Evolutionary conservation across 805 yeast species (phyloP).

Genomic region (Kluyveromyces nonfermentans): DNA sequence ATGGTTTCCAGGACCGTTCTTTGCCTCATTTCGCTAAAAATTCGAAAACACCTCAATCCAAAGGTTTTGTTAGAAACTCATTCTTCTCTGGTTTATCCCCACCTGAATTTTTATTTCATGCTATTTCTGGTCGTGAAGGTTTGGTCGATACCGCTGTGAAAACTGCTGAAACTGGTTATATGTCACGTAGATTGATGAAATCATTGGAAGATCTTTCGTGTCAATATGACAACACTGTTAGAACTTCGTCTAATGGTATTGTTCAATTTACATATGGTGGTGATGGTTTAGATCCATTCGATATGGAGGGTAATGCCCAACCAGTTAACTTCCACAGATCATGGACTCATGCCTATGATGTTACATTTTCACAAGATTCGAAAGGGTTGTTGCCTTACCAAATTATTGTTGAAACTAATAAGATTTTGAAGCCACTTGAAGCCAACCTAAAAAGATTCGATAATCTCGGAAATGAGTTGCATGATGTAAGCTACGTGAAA

Average conservation of each 20-base stretch:
- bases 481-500: conserved; percentile 36
- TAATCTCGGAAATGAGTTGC: conserved; percentile 51
- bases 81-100: conserved; percentile 91
- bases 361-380: conserved; percentile 52
- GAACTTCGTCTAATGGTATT: conserved; percentile 92
- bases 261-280: conserved; percentile 98
- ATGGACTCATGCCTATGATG: conserved; percentile 84
- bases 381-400: conserved; percentile 61
- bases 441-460: conserved; percentile 54
- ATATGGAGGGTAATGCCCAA: conserved; percentile 97
- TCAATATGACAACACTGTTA: conserved; percentile 86
- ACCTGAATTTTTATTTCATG: conserved; percentile 95
- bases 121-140: conserved; percentile 99
- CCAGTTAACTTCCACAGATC: conserved; percentile 92
- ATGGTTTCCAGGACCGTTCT: conserved; percentile 99
- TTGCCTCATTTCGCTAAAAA: conserved; percentile 93
- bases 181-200: conserved; percentile 97
- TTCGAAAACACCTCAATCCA: conserved; percentile 94
- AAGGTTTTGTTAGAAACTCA: conserved; percentile 95
- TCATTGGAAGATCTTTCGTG: conserved; percentile 93
- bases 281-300: conserved; percentile 95
- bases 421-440: conserved; percentile 53
- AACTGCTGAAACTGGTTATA: conserved; percentile 98
- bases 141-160: conserved; percentile 98
- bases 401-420: conserved; percentile 45